Base-by-base conservation (phyloP, 352 stramenopile species). In the Phytophthora pseudosyringae region DNA sequence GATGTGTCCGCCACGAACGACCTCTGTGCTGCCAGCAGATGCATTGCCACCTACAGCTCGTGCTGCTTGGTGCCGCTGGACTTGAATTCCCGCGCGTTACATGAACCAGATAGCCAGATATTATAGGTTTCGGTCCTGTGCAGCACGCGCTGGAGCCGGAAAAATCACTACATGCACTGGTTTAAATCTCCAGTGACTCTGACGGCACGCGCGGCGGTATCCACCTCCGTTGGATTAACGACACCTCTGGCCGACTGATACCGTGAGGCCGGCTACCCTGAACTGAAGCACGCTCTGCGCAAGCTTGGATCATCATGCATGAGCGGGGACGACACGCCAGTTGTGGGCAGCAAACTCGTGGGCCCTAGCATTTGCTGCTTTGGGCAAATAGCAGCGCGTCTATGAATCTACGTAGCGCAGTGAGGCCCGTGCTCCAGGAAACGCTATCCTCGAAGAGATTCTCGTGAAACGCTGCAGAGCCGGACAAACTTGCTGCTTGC, bases 1-100 rank as follows among this genome's bases (percentile, higher is more conserved):
- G 56, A 56, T 64, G 15, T 49, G 56, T 31, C 43, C 45, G 25
- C 41, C 12, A 52, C 45, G 26, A 51, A 39, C 45, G 15, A n/a
- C n/a, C 4, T 51, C 4, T 32, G 3, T 35, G 44, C 26, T 51
- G 44, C 44, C 26, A 10, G 39, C n/a, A 28, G 21, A 21, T 21
- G 1, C 21, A 21, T 21, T 28, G 25, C 25, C 25, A 29, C 25
- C 43, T 32, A n/a, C 46, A 53, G 26, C 28, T 8, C 9, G 46
- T 33, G 32, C 47, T 55, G 31, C n/a, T 50, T 39, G 28, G 28
- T 16, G 45, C 31, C n/a, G 18, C 1, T n/a, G 1, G 35, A 1
- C 35, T n/a, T n/a, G 12, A 8, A 9, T 41, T 41, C 13, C 41
- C 4, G 35, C 13, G 35, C 35, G 9, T 9, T 16, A 29, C 9